Evolutionary conservation across 176 grass and related monocot species (phyloP), one percentile per base, ranked within the genome.

Genomic region (Avena insularis): DNA sequence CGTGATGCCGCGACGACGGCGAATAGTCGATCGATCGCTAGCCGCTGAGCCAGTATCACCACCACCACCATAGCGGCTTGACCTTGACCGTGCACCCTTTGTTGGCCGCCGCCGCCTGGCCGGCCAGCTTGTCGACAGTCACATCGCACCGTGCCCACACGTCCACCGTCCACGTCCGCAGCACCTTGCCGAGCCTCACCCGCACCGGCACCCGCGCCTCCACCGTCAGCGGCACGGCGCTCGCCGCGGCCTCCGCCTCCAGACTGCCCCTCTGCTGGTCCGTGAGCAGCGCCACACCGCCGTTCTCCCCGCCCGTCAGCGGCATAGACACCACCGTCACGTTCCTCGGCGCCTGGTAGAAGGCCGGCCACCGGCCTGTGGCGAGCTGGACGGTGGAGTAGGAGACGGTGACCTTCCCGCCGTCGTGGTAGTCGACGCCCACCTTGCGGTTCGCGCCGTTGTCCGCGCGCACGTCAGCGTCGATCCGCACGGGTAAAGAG

Each of bases 61-160:
- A 90, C 86, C 89, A 88, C 86, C 86, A 91, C 79, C 83, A 85
- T 27, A 91, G 84, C 75, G 89, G 79, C 84, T 55, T 84, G 31
- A 91, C 86, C 86, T 67, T 89, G 8, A 88, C 90, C n/a, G 12
- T 85, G 82, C 90, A 91, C 31, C 77, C 90, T 1, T 54, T 46
- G 45, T 61, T 82, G 12, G 7, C 51, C 20, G 62, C 40, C 40
- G 12, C 53, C 20, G 67, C 53, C 11, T 76, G 47, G 33, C 35
- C 86, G 11, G 78, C 87, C 2, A 98, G 73, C 48, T 66, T 85
- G 71, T 98, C 92, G 10, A 96, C 96, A 15, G 71, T 63, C 13
- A 98, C 70, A 3, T 94, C 87, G 75, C 96, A 98, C 3, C 79
- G 27, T n/a, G 93, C 92, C 88, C 81, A 93, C 23, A 90, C 92